Base-by-base conservation (phyloP, 371 early-diverging fungal species). In the Nematocida sp. region DNA sequence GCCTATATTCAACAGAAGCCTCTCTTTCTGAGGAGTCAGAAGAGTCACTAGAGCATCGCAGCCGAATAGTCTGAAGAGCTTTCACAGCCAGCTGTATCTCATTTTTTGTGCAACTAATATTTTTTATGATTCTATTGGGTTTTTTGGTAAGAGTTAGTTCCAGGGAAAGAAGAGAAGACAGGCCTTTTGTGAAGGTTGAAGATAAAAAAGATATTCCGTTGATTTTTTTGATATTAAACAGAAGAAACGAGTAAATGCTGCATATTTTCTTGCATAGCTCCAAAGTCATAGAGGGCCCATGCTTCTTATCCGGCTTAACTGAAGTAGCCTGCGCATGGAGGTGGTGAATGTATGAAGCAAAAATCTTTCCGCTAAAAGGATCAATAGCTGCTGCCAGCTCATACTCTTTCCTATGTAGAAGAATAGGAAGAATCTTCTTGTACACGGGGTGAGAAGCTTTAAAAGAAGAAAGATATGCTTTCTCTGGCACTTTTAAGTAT, bases 381-480 rank as follows among this genome's bases (percentile, higher is more conserved):
- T 36, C 28, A 45, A 68, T 68, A 11, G 59, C 57, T 28, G 55
- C 5, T 2, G 26, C 55, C 5, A 7, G 11, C 3, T 59, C 39
- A 39, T 68, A 68, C 36, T 68, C 68, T 49, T 68, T 68, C 26
- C 40, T 51, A 35, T 68, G 40, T 16, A 16, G 63, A 36, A 68
- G 55, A 32, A 68, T 28, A 16, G 33, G n/a, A 26, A 59, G 16
- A 35, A 68, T 18, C 48, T 50, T 55, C 7, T 9, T 5, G 45
- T 57, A 68, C n/a, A 68, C 7, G 11, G 68, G 59, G 36, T 68
- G 28, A 13, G 16, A 35, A 18, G 30, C 48, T 18, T 4, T 23
- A 2, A 68, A 0, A 30, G 42, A 35, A n/a, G 16, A 11, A 18
- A 68, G 32, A 38, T 68, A 68, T 56, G 55, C 55, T 55, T 25